Evolutionary conservation across 352 stramenopile species (phyloP).

Genomic region (Globisporangium splendens): DNA sequence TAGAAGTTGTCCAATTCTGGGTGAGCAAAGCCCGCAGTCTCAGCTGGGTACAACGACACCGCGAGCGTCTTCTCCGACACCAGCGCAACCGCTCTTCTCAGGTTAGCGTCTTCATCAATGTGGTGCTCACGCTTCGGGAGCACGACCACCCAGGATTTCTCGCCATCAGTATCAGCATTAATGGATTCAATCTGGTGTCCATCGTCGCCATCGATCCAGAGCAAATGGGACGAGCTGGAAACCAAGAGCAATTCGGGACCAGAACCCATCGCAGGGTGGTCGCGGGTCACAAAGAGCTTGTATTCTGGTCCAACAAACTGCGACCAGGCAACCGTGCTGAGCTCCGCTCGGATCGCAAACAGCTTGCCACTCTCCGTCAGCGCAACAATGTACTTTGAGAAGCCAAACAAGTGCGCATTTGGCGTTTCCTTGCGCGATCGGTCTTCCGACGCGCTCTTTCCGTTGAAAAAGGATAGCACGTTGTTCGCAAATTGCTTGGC

Average conservation of each 20-base stretch:
- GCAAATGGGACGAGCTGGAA: conserved; percentile 50
- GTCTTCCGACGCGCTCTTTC: conserved; percentile 22
- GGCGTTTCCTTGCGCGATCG: conserved; percentile 46
- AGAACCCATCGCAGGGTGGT: conserved; percentile 68
- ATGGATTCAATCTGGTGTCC: conserved; percentile 41
- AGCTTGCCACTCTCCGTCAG: conserved; percentile 77
- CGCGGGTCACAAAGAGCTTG: conserved; percentile 71
- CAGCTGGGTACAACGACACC: conserved; percentile 56
- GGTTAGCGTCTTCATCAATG: conserved; percentile 50
- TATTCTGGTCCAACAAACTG: conserved; percentile 65
- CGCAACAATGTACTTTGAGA: conserved; percentile 79
- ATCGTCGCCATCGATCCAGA: conserved; percentile 74
- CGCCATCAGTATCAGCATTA: conserved; percentile 14
- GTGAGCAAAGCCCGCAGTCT: conserved; percentile 32
- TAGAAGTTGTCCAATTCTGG: conserved; percentile 72
- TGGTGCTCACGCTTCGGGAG: conserved; percentile 75
- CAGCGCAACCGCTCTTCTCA: conserved; percentile 59
- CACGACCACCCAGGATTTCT: conserved; percentile 55
- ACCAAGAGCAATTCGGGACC: conserved; percentile 71
- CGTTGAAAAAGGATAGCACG: conserved; percentile 47
- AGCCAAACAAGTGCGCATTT: conserved; percentile 78
- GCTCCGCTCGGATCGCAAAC: conserved; percentile 75
- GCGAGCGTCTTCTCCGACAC: conserved; percentile 43
- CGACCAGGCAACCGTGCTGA: conserved; percentile 68
- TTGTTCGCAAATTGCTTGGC: conserved; percentile 48